These are phyloP conservation scores for Pythium graminicola DNA, from an alignment of 352 stramenopile genomes.

Conservation along the genomic window DNA sequence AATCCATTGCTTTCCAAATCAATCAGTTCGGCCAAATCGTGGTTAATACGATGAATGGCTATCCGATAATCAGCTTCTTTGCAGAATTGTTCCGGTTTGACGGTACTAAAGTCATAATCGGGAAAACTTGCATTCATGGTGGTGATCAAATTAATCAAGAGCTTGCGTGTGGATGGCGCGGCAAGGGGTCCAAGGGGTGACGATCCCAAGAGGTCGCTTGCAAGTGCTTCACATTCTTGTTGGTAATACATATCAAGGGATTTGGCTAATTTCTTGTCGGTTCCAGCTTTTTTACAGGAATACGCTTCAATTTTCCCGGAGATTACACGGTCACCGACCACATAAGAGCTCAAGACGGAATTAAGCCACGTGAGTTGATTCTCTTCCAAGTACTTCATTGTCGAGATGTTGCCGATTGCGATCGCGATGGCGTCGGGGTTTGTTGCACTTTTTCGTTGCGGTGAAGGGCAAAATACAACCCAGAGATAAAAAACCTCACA, in stretches of 20 bases:
- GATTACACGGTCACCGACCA: conserved; percentile 84
- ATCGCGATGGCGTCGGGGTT: not conserved
- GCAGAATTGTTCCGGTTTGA: conserved; percentile 87
- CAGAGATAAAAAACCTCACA: conserved; percentile 9
- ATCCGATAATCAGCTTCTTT: conserved; percentile 83
- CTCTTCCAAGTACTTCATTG: conserved; percentile 93
- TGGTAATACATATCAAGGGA: conserved; percentile 84
- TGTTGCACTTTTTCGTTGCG: conserved; percentile 18
- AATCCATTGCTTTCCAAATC: conserved; percentile 98
- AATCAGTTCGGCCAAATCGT: conserved; percentile 81
- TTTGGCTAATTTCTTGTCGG: conserved; percentile 90
- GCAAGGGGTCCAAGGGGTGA: conserved; percentile 78
- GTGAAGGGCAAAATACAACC: conserved; percentile 1
- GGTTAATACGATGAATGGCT: conserved; percentile 85
- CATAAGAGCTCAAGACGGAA: conserved; percentile 79
- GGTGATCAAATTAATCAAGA: conserved; percentile 91
- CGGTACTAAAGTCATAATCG: conserved; percentile 90
- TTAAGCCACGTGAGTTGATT: conserved; percentile 86
- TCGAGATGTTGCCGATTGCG: not conserved
- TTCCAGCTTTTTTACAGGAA: conserved; percentile 89
- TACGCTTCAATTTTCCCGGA: conserved; percentile 87
- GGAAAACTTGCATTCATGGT: conserved; percentile 93
- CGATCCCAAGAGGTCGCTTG: conserved; percentile 48
- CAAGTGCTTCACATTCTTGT: conserved; percentile 55
- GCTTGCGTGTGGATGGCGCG: conserved; percentile 71